Conservation (phyloP, 495 filamentous ascomycete genomes). For the Aspergillus incahuasiensis region DNA sequence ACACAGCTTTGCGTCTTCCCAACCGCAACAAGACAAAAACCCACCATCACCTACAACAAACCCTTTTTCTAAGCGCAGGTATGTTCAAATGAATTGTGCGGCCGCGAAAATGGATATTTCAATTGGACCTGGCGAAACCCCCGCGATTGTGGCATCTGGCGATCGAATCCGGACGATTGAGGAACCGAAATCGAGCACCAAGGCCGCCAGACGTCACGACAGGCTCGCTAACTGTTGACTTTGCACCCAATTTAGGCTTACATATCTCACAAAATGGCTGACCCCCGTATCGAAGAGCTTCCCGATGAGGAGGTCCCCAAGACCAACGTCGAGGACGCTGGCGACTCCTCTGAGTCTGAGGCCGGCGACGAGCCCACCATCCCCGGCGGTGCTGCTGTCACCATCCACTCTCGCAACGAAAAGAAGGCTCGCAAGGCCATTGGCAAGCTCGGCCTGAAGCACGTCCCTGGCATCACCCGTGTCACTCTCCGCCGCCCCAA, state of each 20-base stretch:
- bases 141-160: conserved; percentile 28
- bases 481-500: conserved; percentile 97
- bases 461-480: conserved; percentile 93
- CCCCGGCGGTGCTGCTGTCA: conserved; percentile 79
- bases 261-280: conserved; percentile 70
- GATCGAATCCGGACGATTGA: conserved; percentile 15
- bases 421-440: conserved; percentile 99
- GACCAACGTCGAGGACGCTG: conserved; percentile 74
- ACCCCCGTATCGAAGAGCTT: conserved; percentile 95
- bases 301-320: conserved; percentile 76
- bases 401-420: conserved; percentile 96
- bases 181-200: conserved; percentile 11
- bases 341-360: conserved; percentile 72
- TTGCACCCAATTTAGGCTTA: conserved; percentile 26
- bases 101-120: conserved; percentile 20
- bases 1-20: conserved; percentile 43
- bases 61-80: conserved; percentile 36
- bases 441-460: conserved; percentile 94
- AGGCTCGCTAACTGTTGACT: conserved; percentile 19
- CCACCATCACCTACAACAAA: conserved; percentile 34
- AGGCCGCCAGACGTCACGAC: conserved; percentile 9
- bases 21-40: conserved; percentile 40
- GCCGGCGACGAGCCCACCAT: conserved; percentile 67
- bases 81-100: conserved; percentile 24
- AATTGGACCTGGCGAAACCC: conserved; percentile 26